Percentiles rank a stretch among this genome's conserved stretches.
These are phyloP conservation scores for Aleurites moluccanus DNA, from an alignment of 441 rosid species.

Conservation along the genomic window DNA sequence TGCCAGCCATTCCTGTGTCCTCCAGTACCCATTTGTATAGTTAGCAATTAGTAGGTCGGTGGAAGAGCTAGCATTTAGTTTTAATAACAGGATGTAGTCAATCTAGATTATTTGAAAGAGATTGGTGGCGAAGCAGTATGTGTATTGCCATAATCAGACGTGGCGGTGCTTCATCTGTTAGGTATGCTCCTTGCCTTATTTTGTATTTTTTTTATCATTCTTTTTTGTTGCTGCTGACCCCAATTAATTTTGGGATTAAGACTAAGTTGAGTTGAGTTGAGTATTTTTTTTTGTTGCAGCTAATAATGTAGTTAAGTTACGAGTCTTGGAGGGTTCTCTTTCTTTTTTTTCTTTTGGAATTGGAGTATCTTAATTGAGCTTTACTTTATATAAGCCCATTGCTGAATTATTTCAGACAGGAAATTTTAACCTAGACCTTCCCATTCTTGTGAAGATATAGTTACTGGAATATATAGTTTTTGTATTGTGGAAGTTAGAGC, in stretches of 20 bases:
- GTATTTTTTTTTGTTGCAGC: not conserved
- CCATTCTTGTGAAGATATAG: not conserved
- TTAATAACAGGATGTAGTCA: not conserved
- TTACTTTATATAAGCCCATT: not conserved
- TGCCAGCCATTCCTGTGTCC: no score
- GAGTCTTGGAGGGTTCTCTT: not conserved
- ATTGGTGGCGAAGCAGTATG: not conserved
- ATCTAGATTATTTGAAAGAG: conserved; percentile 1
- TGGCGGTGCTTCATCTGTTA: conserved; percentile 6
- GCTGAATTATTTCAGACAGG: not conserved
- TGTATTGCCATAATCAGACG: not conserved
- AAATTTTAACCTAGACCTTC: not conserved
- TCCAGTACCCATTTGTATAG: no score
- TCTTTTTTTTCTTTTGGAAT: not conserved
- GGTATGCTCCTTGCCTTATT: not conserved
- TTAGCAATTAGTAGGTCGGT: no score
- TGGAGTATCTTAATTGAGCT: no score
- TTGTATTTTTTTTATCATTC: not conserved
- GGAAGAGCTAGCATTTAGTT: conserved; percentile 41
- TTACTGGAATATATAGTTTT: not conserved
- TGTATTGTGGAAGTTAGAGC: not conserved
- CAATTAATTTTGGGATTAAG: no score
- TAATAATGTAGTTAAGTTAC: not conserved
- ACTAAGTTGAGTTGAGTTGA: no score
- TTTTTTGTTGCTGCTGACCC: not conserved